Base-by-base conservation (phyloP, 768 basidiomycete species). In the Punctularia strigosozonata region DNA sequence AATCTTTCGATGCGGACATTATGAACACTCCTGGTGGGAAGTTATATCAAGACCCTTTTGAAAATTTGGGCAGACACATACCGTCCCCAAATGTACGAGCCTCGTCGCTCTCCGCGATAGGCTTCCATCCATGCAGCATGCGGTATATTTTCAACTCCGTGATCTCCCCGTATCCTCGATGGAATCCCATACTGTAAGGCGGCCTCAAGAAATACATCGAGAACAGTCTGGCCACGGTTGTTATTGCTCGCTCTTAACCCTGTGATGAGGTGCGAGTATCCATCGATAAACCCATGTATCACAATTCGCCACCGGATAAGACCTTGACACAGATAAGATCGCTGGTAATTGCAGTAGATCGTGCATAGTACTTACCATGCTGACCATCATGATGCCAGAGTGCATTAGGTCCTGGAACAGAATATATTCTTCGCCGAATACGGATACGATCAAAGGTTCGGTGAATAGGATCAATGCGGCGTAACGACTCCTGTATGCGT, bases 281-380 rank as follows among this genome's bases (percentile, higher is more conserved):
- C 65, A 52, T 69, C 65, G 7, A 69, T 58, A 38, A 64, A 65
- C 1, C 56, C 58, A 46, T 67, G 66, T 3, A 59, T 57, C 3
- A 66, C 58, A 31, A 64, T 53, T 31, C 53, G 52, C 49, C 51
- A 66, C 3, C 35, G 42, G 32, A 66, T 65, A 10, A 63, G 54
- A 4, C 54, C 60, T 60, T n/a, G n/a, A n/a, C n/a, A n/a, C n/a
- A n/a, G n/a, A n/a, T n/a, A n/a, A n/a, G n/a, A n/a, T n/a, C n/a
- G n/a, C n/a, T n/a, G n/a, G n/a, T n/a, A n/a, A n/a, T 23, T 17
- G 23, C 25, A 23, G 24, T 18, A 20, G 25, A 14, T 2, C 1
- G 10, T 21, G 8, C 2, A 1, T 25, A 36, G 20, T 20, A 31
- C 39, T 37, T 38, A 55, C 59, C 55, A 43, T 60, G 63, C 34